phyloP scores from a whole-genome alignment of 2,329 filamentous ascomycete species.

The Lachnellula suecica region DNA sequence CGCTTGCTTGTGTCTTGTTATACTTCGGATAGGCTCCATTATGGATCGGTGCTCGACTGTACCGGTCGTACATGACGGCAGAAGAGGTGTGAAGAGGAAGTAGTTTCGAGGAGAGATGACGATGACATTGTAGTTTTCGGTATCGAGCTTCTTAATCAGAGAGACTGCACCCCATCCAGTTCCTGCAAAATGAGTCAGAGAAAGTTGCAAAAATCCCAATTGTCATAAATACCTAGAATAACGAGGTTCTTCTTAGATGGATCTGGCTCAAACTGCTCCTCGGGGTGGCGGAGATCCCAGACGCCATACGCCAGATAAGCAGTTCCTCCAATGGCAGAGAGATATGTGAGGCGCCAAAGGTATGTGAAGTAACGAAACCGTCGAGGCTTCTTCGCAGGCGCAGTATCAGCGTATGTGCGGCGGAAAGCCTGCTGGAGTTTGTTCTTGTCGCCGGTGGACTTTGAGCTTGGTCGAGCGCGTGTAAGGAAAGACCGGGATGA shows the following conservation, averaged over 20 bases:
- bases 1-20: constrained; percentile 91
- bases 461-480: constrained; percentile 26
- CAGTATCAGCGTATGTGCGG: constrained; percentile 40
- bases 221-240: constrained; percentile 69
- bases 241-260: constrained; percentile 96
- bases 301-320: constrained; percentile 78
- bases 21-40: constrained; percentile 98
- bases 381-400: constrained; percentile 47
- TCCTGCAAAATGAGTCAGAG: constrained; percentile 50
- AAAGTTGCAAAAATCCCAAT: constrained; percentile 6
- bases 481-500: constrained; percentile 24
- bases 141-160: constrained; percentile 97
- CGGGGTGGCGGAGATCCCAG: constrained; percentile 79
- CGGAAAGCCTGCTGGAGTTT: constrained; percentile 39
- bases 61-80: constrained; percentile 96
- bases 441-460: constrained; percentile 22
- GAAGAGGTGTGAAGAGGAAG: constrained; percentile 97
- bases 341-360: constrained; percentile 79
- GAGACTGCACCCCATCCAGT: constrained; percentile 97
- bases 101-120: constrained; percentile 98
- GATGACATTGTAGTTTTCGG: constrained; percentile 97
- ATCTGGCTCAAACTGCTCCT: constrained; percentile 76
- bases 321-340: constrained; percentile 68
- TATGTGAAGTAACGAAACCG: constrained; percentile 73
- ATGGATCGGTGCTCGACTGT: constrained; percentile 98